Evolutionary conservation across 1,284 basidiomycete genomes (phyloP).

Genomic region (Chondrostereum purpureum): DNA sequence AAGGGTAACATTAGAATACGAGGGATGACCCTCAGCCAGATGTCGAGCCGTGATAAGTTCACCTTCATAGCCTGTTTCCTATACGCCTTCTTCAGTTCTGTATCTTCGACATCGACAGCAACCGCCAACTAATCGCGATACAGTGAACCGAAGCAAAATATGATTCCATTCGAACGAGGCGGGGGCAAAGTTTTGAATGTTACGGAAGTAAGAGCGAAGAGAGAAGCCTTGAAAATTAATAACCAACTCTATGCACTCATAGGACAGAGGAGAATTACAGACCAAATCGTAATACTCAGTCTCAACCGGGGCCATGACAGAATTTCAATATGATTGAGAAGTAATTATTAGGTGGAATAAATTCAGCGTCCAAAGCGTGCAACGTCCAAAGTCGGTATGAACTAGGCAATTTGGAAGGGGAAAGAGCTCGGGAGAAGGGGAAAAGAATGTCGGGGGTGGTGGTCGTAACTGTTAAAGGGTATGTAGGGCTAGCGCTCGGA

Average conservation of each 20-base stretch:
- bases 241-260: too few species aligned
- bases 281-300: conserved; percentile 66
- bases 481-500: neutral
- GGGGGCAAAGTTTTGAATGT: neutral
- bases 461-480: neutral
- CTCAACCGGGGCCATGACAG: conserved; percentile 56
- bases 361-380: too few species aligned
- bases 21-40: neutral
- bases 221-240: conserved; percentile 5
- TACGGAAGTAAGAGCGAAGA: neutral
- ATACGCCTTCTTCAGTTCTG: conserved; percentile 91
- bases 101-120: conserved; percentile 49
- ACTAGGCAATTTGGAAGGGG: neutral
- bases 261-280: conserved; percentile 18
- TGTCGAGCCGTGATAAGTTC: conserved; percentile 7
- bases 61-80: conserved; percentile 94
- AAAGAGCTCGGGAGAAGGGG: neutral
- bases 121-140: conserved; percentile 35
- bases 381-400: too few species aligned
- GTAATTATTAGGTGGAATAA: too few species aligned
- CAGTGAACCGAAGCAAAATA: neutral
- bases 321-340: too few species aligned
- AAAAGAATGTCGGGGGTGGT: conserved; percentile 4
- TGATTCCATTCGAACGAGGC: neutral
- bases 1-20: neutral